Evolutionary conservation across 257 asterid species (phyloP), one percentile per base, ranked within the genome.

Genomic region (Paulownia fortunei): DNA sequence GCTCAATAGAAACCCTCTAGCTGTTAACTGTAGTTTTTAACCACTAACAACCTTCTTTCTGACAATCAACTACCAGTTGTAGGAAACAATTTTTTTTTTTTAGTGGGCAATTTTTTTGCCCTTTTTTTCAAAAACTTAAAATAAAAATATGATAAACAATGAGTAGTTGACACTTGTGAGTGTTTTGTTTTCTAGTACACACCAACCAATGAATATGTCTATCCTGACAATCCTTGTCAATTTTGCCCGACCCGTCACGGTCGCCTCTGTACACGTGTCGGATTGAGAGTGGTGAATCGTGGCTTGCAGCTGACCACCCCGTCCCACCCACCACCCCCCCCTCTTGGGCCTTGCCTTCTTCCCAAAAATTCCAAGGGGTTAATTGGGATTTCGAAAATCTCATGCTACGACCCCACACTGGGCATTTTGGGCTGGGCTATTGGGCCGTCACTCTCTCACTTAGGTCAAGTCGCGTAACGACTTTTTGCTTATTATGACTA

Each of bases 181-280:
- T 13, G 60, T 23, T 73, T 74, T 77, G 81, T 76, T 39, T 62
- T 59, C 15, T 65, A 52, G 49, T 51, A 77, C 81, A 77, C 83
- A 80, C 81, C 86, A 85, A 82, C 83, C 89, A 85, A 82, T 82
- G 85, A 76, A 39, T 37, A 72, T 72, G 56, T 27, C 58, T 65
- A 36, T 76, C 82, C 77, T 54, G 85, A 74, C 76, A 72, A 75
- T 51, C 36, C 36, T 19, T 77, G 44, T 71, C 76, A 18, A 55
- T 18, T 16, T 54, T 21, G 19, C 65, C 72, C 78, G 76, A 64
- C 82, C 80, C 79, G 79, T 69, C 79, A 30, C 56, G 55, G 78
- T 68, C 61, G 56, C 60, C 10, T 19, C n/a, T 4, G 0, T 10
- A 36, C 89, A 83, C 84, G 80, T 83, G 87, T 81, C 79, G 0